phyloP scores from a whole-genome alignment of 306 rosid species.

The Lagenaria siceraria region DNA sequence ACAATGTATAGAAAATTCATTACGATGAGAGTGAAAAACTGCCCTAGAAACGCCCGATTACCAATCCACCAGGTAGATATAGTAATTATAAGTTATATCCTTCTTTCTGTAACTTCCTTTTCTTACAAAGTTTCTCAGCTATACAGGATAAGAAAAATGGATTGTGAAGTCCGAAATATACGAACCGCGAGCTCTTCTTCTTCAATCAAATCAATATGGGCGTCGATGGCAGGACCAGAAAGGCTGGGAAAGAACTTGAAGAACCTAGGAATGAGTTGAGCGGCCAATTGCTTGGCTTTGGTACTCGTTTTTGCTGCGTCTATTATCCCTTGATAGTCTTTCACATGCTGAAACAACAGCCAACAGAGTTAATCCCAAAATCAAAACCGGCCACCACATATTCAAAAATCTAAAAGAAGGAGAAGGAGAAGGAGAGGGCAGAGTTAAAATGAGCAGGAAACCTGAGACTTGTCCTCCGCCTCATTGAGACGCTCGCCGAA shows the following conservation, averaged over 20 bases:
- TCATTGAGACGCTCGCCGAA: constrained; percentile 84
- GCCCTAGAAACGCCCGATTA: constrained; percentile 1
- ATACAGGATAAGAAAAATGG: neutral
- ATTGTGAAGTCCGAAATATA: neutral
- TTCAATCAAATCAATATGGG: constrained; percentile 85
- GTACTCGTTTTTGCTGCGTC: constrained; percentile 75
- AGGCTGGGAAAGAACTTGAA: constrained; percentile 82
- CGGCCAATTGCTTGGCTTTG: constrained; percentile 90
- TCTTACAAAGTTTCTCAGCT: neutral
- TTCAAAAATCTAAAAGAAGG: neutral
- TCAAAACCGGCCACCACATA: neutral
- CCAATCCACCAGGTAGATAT: neutral
- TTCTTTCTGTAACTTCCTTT: neutral
- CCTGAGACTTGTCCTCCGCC: constrained; percentile 91
- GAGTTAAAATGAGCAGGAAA: neutral
- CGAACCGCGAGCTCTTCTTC: constrained; percentile 93
- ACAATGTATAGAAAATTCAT: neutral
- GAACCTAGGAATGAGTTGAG: constrained; percentile 91
- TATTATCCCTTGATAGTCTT: constrained; percentile 76
- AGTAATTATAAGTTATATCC: neutral
- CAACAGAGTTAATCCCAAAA: neutral
- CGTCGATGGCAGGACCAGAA: constrained; percentile 58
- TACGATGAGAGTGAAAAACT: neutral
- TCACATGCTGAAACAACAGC: constrained; percentile 35
- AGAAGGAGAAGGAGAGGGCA: neutral